Base-by-base conservation (phyloP, 345 rosid species). In the Trapa bicornis region DNA sequence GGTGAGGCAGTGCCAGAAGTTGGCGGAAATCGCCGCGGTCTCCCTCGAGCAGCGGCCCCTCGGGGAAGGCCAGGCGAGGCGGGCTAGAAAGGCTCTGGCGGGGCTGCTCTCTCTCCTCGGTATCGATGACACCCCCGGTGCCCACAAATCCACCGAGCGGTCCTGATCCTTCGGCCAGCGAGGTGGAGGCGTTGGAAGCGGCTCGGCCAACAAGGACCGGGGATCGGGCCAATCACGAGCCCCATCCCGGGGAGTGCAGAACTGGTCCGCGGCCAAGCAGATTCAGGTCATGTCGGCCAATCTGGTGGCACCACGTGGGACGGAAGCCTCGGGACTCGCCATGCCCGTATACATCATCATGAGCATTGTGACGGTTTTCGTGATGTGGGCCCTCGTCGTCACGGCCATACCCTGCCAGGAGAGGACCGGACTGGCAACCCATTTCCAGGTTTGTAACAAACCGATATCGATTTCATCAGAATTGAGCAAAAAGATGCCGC, bases 231-330 rank as follows among this genome's bases (percentile, higher is more conserved):
- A 79, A 12, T 79, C 75, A 50, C 66, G 83, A 77, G 73, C 96
- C 14, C 72, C 80, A 2, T 78, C 97, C 7, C 84, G 91, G 89
- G 76, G 88, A 15, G 83, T 91, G n/a, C 82, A 83, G 68, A 86
- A 85, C 76, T 91, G 99, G 97, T 94, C 99, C 0, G 96, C 99
- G 5, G 82, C 99, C 50, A 94, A 85, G 67, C 99, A 94, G 76
- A 85, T 94, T 74, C 96, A 94, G n/a, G 85, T 90, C 2, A 89
- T 91, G 97, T 67, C 80, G 0, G n/a, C 68, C 63, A 89, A 91
- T 61, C 88, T 91, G 14, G 83, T 74, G 8, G 77, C 83, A 14
- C 97, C 96, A 2, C 86, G 91, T 2, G 96, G 99, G 0, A 83
- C 73, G 8, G 97, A 91, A 61, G 63, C 91, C 3, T 71, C 85